Evolutionary conservation across 495 filamentous ascomycete species (phyloP), one percentile per base, ranked within the genome.

Genomic region (Acidomyces sp.): DNA sequence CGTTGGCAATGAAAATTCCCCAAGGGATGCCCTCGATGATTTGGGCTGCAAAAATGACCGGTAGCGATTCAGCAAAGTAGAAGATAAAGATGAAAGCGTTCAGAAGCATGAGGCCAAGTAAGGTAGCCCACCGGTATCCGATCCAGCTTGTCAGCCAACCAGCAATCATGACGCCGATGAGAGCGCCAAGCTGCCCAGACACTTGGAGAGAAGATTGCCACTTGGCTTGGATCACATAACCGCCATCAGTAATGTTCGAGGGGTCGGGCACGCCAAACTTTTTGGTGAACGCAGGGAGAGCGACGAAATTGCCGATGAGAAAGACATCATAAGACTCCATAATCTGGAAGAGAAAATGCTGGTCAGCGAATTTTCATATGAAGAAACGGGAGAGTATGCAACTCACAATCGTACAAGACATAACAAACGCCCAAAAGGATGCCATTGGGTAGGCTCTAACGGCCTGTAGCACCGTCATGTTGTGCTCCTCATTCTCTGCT

Each of bases 31-130:
- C 52, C 40, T 50, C 44, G 29, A 55, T 40, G 25, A 55, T 30
- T 39, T 55, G 52, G 15, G 45, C 45, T 7, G 35, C 52, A 31
- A 55, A 46, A 18, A 53, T 43, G 17, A 53, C 39, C 33, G 36
- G 37, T n/a, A 55, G 24, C 6, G 40, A 43, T 3, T 46, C 10
- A 31, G 49, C 49, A 39, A 55, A 55, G 36, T 43, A 52, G 41
- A 53, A 49, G 31, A 41, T 31, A 46, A 55, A 55, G 49, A 55
- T 55, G 49, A 55, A 55, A 32, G 13, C 40, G 52, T 49, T 53
- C 41, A 55, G 25, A 25, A 44, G 33, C 49, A 55, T 53, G 19
- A 55, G 49, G 17, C 44, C 44, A 24, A 26, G 28, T 9, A 55
- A 21, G 34, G 37, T 42, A 16, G 46, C 45, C 18, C 30, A 50